Conservation (phyloP, 805 yeast species). For the Candida fluviatilis region DNA sequence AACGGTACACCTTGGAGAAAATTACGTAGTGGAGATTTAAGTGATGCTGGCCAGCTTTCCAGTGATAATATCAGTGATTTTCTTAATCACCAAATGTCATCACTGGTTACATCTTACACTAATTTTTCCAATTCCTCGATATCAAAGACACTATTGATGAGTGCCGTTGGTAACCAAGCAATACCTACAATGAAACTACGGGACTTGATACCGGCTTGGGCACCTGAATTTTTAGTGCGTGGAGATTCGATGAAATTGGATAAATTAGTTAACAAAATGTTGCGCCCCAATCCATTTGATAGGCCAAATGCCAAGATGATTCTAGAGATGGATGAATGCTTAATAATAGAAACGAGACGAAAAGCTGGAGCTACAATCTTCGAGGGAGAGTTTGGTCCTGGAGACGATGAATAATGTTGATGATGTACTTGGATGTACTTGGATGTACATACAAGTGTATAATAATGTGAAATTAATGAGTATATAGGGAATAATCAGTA, state of each 20-base stretch:
- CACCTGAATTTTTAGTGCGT: constrained; percentile 75
- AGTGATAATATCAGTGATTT: constrained; percentile 43
- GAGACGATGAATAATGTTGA: constrained; percentile 10
- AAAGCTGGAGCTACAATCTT: constrained; percentile 91
- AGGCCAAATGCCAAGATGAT: constrained; percentile 79
- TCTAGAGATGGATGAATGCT: constrained; percentile 68
- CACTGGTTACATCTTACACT: constrained; percentile 9
- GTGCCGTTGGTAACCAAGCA: not conserved
- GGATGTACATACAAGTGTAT: too few species aligned
- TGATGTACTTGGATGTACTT: too few species aligned
- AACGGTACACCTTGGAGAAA: constrained; percentile 97
- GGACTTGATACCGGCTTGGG: constrained; percentile 68
- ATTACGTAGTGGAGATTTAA: constrained; percentile 87
- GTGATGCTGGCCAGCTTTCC: constrained; percentile 87
- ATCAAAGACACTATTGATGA: not conserved
- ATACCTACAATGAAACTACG: constrained; percentile 1
- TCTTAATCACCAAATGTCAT: constrained; percentile 33
- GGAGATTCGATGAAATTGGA: constrained; percentile 59
- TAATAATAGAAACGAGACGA: constrained; percentile 71
- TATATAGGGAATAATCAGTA: not conserved
- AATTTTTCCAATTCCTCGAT: constrained; percentile 6
- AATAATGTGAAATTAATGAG: not conserved
- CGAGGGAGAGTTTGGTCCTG: constrained; percentile 94
- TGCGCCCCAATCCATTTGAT: constrained; percentile 72
- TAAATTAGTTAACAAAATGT: constrained; percentile 80